Evolutionary conservation across 2,329 filamentous ascomycete species (phyloP), one percentile per base, ranked within the genome.

Genomic region (Phyllosticta citriasiana): DNA sequence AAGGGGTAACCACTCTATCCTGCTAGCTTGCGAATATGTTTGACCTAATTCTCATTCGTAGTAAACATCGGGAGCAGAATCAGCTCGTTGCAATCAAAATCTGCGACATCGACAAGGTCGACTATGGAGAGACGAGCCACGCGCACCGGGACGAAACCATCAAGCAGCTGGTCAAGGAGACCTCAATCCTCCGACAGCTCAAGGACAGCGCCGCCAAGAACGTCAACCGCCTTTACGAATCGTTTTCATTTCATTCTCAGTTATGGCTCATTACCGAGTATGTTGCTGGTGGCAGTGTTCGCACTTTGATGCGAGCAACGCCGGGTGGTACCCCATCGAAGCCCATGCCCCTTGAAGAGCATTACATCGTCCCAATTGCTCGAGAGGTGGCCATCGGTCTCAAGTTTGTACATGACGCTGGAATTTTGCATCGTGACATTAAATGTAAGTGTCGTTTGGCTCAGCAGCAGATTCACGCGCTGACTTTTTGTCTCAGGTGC

Each of bases 231-330:
- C 87, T 93, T 57, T 86, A 92, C 67, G 89, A 92, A 66, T 88
- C 88, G 4, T 80, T 92, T 22, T 85, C 88, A 8, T 84, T 93
- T 47, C 88, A 88, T 52, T 86, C 88, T 66, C 84, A 89, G 63
- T 86, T 95, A 77, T 95, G 90, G 90, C 89, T 94, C 78, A 84
- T 94, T 61, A 92, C 88, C 63, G 89, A 94, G 74, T 91, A 92
- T 72, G 92, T 89, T 67, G 88, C 88, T 5, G 90, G 90, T 64
- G 90, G 90, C 56, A 94, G 89, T 71, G 87, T 95, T 6, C 79
- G 83, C 62, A 87, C 84, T 8, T 68, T 87, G 66, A 84, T 86
- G 78, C 53, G 59, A 19, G 59, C 59, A 2, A 57, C 30, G 3
- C 59, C 59, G 2, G 55, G 55, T 16, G 30, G 51, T n/a, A 47